A percentile compares a stretch with the other conserved stretches of the same genome.
These are phyloP conservation scores for Prosopis cineraria DNA, from an alignment of 306 rosid genomes.

Conservation along the genomic window DNA sequence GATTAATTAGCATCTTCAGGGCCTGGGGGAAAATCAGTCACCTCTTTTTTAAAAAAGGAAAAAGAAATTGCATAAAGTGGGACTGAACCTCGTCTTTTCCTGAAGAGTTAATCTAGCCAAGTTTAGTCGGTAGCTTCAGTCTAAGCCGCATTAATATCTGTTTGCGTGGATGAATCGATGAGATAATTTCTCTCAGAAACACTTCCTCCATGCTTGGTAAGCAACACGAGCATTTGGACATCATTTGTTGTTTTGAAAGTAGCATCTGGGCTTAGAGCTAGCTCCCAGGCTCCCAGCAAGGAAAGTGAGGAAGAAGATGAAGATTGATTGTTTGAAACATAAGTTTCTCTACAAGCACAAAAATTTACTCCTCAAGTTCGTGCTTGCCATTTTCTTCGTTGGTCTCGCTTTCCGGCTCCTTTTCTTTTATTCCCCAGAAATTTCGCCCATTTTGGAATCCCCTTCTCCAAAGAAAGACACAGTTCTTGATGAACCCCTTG, in stretches of 20 bases:
- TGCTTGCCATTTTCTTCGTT: slow-evolving; percentile 48
- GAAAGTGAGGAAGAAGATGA: slow-evolving; percentile 44
- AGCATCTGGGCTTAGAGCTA: neutral
- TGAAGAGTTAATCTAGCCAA: neutral
- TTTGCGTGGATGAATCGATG: neutral
- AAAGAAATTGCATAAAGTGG: no score
- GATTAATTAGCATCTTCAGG: no score
- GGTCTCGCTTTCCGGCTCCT: slow-evolving; percentile 69
- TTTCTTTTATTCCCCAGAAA: slow-evolving; percentile 48
- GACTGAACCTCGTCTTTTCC: neutral
- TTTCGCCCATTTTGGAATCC: slow-evolving; percentile 51
- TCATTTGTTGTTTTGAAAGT: neutral
- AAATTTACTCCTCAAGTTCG: slow-evolving; percentile 48
- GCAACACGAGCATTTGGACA: neutral
- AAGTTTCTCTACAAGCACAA: slow-evolving; percentile 50
- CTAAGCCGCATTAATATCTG: no score
- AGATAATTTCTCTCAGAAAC: neutral
- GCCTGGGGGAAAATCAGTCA: no score
- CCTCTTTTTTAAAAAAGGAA: neutral
- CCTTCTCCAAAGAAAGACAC: slow-evolving; percentile 47
- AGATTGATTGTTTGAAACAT: slow-evolving; percentile 51
- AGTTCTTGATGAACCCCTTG: slow-evolving; percentile 10
- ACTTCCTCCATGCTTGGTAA: neutral
- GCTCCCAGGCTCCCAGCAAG: neutral
- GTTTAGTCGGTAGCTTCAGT: neutral